Evolutionary conservation across 176 grass and related monocot species (phyloP).

Genomic region (Triticum timopheevii): DNA sequence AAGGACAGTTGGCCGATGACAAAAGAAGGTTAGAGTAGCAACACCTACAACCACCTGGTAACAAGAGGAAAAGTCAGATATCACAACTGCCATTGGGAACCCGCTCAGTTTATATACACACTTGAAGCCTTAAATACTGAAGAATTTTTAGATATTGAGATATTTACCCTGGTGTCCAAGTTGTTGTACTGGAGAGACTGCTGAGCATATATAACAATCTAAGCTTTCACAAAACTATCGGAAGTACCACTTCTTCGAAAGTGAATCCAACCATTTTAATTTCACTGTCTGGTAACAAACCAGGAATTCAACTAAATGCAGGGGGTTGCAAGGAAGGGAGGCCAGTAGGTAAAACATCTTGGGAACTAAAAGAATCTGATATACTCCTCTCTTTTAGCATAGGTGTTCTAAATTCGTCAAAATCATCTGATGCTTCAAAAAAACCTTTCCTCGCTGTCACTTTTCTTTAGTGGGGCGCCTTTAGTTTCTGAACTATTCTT

Average conservation of each 20-base stretch:
- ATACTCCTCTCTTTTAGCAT: slow-evolving; percentile 48
- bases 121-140: neutral
- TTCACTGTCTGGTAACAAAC: slow-evolving; percentile 78
- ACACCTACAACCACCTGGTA: slow-evolving; percentile 83
- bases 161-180: slow-evolving; percentile 88
- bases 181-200: slow-evolving; percentile 81
- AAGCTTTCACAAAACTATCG: slow-evolving; percentile 92
- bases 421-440: slow-evolving; percentile 92
- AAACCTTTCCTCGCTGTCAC: slow-evolving; percentile 80
- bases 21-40: slow-evolving; percentile 92
- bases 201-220: slow-evolving; percentile 87
- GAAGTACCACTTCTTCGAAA: slow-evolving; percentile 51
- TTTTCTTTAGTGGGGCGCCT: slow-evolving; percentile 58
- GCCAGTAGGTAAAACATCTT: slow-evolving; percentile 45
- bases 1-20: slow-evolving; percentile 85
- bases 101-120: slow-evolving; percentile 19
- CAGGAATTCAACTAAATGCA: slow-evolving; percentile 71
- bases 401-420: slow-evolving; percentile 75
- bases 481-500: slow-evolving; percentile 39
- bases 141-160: slow-evolving; percentile 8
- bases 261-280: slow-evolving; percentile 44
- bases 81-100: slow-evolving; percentile 6
- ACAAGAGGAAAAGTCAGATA: slow-evolving; percentile 36
- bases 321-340: slow-evolving; percentile 66
- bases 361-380: slow-evolving; percentile 58